These are phyloP conservation scores for Torulaspora microellipsoides DNA, from an alignment of 805 yeast species.

Conservation along the genomic window DNA sequence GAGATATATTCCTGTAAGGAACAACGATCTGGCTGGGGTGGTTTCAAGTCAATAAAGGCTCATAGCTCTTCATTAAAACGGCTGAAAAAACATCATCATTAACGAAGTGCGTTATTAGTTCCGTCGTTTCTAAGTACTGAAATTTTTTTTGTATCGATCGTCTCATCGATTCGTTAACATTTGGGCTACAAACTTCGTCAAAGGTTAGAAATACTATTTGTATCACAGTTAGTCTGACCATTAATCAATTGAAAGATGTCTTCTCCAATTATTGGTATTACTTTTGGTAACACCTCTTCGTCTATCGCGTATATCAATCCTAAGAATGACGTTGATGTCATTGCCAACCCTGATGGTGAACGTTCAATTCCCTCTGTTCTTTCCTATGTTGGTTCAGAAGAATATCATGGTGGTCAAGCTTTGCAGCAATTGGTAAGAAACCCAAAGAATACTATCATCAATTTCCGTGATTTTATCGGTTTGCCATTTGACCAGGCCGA, in stretches of 20 bases:
- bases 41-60: too few relatives aligned
- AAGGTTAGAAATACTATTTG: too few relatives aligned
- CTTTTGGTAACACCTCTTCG: slow-evolving; percentile 94
- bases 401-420: slow-evolving; percentile 97
- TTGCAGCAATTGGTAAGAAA: slow-evolving; percentile 87
- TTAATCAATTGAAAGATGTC: slow-evolving; percentile 17
- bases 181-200: background rate
- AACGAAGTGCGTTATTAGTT: too few relatives aligned
- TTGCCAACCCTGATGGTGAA: slow-evolving; percentile 99
- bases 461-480: slow-evolving; percentile 93
- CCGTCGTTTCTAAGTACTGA: slow-evolving; percentile 1
- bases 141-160: slow-evolving; percentile 8
- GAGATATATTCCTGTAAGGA: too few relatives aligned
- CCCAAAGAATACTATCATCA: slow-evolving; percentile 77
- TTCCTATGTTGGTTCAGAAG: slow-evolving; percentile 89
- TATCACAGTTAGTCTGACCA: too few relatives aligned
- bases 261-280: slow-evolving; percentile 77
- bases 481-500: slow-evolving; percentile 65
- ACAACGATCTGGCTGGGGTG: too few relatives aligned
- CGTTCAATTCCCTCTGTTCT: slow-evolving; percentile 91
- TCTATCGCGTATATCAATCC: slow-evolving; percentile 95
- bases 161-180: slow-evolving; percentile 4
- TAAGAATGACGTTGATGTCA: slow-evolving; percentile 74
- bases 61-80: too few relatives aligned
- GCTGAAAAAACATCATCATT: too few relatives aligned